These are phyloP conservation scores for Debaryomyces nepalensis DNA, from an alignment of 1,139 yeast genomes.

Conservation along the genomic window DNA sequence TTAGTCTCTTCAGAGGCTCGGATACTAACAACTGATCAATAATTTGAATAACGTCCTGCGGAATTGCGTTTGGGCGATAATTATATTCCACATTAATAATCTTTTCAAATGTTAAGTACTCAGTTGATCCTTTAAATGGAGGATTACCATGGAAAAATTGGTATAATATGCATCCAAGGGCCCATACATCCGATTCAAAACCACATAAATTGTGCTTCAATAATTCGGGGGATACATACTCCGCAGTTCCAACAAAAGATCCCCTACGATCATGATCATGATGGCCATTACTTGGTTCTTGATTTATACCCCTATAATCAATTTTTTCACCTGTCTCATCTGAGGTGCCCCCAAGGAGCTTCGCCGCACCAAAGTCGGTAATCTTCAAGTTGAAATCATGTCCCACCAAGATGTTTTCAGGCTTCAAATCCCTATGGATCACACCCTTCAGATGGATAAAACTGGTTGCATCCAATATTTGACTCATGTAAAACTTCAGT, in stretches of 20 bases:
- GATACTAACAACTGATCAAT: slow-evolving; percentile 69
- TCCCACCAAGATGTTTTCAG: slow-evolving; percentile 88
- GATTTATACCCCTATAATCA: slow-evolving; percentile 39
- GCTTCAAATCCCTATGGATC: slow-evolving; percentile 92
- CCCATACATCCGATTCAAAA: slow-evolving; percentile 93
- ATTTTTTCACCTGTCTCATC: slow-evolving; percentile 40
- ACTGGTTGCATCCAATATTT: slow-evolving; percentile 82
- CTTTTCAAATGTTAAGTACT: slow-evolving; percentile 91
- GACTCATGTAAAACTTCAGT: slow-evolving; percentile 73
- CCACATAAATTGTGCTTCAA: slow-evolving; percentile 84
- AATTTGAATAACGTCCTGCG: slow-evolving; percentile 61
- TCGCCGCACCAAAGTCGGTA: slow-evolving; percentile 99
- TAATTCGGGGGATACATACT: slow-evolving; percentile 90
- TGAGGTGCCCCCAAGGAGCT: slow-evolving; percentile 58
- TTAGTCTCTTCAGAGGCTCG: slow-evolving; percentile 38
- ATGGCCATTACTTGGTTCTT: slow-evolving; percentile 15
- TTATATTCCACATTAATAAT: slow-evolving; percentile 83
- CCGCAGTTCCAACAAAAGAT: slow-evolving; percentile 66
- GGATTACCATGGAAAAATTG: slow-evolving; percentile 95
- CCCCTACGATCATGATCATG: slow-evolving; percentile 57
- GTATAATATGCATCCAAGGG: slow-evolving; percentile 89
- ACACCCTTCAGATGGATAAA: slow-evolving; percentile 86
- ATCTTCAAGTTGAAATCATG: slow-evolving; percentile 79
- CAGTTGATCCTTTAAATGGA: slow-evolving; percentile 96
- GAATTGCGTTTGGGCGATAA: slow-evolving; percentile 73